Evolutionary conservation across 2,329 filamentous ascomycete species (phyloP), one percentile per base, ranked within the genome.

Genomic region (Neodidymelliopsis sp.): DNA sequence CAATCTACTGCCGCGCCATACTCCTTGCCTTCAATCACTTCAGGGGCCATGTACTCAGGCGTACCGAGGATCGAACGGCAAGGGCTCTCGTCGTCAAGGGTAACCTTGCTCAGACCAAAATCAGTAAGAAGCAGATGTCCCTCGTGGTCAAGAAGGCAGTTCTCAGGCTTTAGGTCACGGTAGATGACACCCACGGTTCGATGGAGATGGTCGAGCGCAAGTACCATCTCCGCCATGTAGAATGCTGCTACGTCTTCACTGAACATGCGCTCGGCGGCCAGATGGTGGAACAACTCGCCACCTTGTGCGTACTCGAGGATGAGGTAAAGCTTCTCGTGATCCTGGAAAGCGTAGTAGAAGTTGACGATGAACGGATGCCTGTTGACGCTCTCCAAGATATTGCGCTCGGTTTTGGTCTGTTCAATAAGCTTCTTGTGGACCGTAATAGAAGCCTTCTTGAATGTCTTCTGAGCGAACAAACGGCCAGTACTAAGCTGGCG

Each of bases 41-140:
- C 94, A 1, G 94, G 94, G 0, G 94, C 95, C 94, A 99, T 99
- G 81, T 99, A 99, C 72, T 97, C 94, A 49, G 97, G 88, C 0
- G 94, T 99, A 39, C 94, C 94, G 8, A 97, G 84, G 59, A 97
- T 88, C 30, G 91, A 96, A 74, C 91, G 90, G 80, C 93, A 97
- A 23, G 80, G 81, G 57, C 81, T 81, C 45, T 83, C 81, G 44
- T 84, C 85, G 49, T 91, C 87, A 12, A 94, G 82, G 1, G 92
- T 87, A 23, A 97, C 94, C 75, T 99, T 99, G 76, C 90, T 96
- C 13, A 99, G 83, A 4, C 94, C 94, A 71, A 99, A 99, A 73
- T 99, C 95, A 1, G 95, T 97, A 20, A 99, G 82, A 4, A 99
- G 84, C 1, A 99, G 83, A 70, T 99, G 94, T 27, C 94, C 94